Evolutionary conservation across 1,284 basidiomycete genomes (phyloP).

Genomic region (Fistulina hepatica): DNA sequence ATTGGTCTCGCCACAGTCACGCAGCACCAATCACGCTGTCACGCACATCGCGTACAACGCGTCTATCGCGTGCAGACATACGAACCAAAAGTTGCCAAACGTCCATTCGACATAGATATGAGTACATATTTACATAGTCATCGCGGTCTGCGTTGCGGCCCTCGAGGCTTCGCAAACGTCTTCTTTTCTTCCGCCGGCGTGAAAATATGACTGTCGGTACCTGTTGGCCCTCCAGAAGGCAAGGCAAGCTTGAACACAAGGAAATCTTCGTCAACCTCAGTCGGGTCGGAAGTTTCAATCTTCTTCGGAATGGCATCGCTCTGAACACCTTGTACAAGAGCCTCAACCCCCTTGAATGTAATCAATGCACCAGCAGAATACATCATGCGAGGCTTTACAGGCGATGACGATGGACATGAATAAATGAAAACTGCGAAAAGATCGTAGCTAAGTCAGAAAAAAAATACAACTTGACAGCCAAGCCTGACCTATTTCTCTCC

Average conservation of each 20-base stretch:
- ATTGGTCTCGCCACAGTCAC: too few species aligned
- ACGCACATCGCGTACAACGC: too few species aligned
- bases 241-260: conserved; percentile 47
- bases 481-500: conserved; percentile 50
- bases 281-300: conserved; percentile 75
- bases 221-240: conserved; percentile 9
- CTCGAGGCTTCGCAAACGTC: conserved; percentile 50
- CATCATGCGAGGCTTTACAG: conserved; percentile 77
- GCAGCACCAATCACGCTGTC: too few species aligned
- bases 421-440: conserved; percentile 69
- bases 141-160: conserved; percentile 24
- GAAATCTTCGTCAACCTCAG: conserved; percentile 56
- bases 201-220: conserved; percentile 4
- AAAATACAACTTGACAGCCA: conserved; percentile 3
- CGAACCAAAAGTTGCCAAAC: too few species aligned
- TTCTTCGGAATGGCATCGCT: conserved; percentile 34
- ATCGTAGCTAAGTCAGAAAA: neutral
- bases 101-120: too few species aligned
- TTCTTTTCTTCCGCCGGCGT: conserved; percentile 25
- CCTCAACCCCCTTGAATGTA: conserved; percentile 47
- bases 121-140: too few species aligned
- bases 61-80: too few species aligned
- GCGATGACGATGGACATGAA: conserved; percentile 70
- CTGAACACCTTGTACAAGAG: too few species aligned
- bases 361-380: conserved; percentile 63